A percentile compares a stretch with the other conserved stretches of the same genome.
phyloP scores from a whole-genome alignment of 148 eudicot species.

The Rhododendron molle region DNA sequence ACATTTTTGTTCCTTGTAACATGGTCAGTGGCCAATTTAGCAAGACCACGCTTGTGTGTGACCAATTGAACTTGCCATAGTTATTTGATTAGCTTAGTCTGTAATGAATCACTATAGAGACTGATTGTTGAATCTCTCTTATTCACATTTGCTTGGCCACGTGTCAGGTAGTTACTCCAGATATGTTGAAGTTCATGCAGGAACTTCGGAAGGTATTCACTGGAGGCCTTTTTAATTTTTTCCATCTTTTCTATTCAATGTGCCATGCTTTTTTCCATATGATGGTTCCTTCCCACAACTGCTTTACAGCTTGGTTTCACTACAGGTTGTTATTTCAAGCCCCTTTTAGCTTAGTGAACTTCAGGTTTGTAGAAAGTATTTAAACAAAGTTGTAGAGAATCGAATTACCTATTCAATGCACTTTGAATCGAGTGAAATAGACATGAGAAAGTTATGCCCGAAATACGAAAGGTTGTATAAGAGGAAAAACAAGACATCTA shows the following conservation, averaged over 20 bases:
- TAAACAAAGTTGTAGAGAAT: too few relatives aligned
- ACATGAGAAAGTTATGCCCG: too few relatives aligned
- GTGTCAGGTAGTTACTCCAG: slow-evolving; percentile 50
- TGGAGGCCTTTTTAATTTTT: neutral
- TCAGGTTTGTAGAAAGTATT: too few relatives aligned
- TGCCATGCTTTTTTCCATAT: neutral
- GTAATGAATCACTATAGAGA: neutral
- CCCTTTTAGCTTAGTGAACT: too few relatives aligned
- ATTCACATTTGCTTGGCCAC: neutral
- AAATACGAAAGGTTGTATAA: too few relatives aligned
- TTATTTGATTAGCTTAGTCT: neutral
- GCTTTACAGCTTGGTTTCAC: slow-evolving; percentile 9
- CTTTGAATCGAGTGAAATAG: too few relatives aligned
- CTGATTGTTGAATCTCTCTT: neutral
- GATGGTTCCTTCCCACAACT: neutral
- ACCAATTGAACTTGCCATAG: too few relatives aligned
- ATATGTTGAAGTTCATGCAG: slow-evolving; percentile 57
- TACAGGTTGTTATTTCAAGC: slow-evolving; percentile 48
- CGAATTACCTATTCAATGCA: too few relatives aligned
- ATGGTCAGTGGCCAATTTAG: too few relatives aligned
- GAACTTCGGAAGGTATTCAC: slow-evolving; percentile 48
- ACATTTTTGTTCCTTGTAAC: too few relatives aligned
- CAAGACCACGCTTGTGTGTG: too few relatives aligned
- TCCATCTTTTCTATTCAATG: neutral
- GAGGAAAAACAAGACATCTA: too few relatives aligned